Evolutionary conservation across 768 basidiomycete species (phyloP), one percentile per base, ranked within the genome.

Genomic region (Botryobasidium botryosum): DNA sequence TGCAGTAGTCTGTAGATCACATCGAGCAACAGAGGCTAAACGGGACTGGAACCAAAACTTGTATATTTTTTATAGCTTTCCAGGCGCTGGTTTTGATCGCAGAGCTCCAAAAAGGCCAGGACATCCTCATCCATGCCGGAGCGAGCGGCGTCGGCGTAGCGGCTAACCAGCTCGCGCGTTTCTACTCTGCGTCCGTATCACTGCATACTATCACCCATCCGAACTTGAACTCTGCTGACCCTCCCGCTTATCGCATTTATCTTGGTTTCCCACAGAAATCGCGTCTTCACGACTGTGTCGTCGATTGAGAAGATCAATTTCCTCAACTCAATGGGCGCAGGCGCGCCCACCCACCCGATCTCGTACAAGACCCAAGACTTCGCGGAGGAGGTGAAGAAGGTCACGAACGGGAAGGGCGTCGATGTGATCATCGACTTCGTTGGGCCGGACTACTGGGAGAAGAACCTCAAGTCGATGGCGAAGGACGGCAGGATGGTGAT

Each of bases 141-240:
- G 87, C 87, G 3, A 86, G 83, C 10, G 87, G 90, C 24, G 87
- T 94, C 3, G 88, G 88, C 1, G 59, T 91, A 13, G 79, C 88
- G 2, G 84, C 85, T 12, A 84, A 81, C 40, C 91, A 96, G 60
- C 62, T 94, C 17, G 85, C 88, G 17, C 74, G 83, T 21, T 56
- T 69, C 36, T 72, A 69, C 49, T 74, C 74, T 47, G 82, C 82
- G 81, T 85, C 55, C 64, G 80, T 69, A 3, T 20, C 6, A 4
- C 25, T 45, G 6, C 44, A 13, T 12, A 5, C 44, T 33, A 17
- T 29, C 35, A 12, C 7, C 15, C 10, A 33, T 25, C 35, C 18
- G 5, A 12, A 12, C 18, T 32, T 32, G 20, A 18, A 33, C 10
- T 18, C 18, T 33, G 12, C 18, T 12, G 32, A 33, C 10, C 10